Evolutionary conservation across 2,329 filamentous ascomycete species (phyloP).

Genomic region (Proliferodiscus dingleyae): DNA sequence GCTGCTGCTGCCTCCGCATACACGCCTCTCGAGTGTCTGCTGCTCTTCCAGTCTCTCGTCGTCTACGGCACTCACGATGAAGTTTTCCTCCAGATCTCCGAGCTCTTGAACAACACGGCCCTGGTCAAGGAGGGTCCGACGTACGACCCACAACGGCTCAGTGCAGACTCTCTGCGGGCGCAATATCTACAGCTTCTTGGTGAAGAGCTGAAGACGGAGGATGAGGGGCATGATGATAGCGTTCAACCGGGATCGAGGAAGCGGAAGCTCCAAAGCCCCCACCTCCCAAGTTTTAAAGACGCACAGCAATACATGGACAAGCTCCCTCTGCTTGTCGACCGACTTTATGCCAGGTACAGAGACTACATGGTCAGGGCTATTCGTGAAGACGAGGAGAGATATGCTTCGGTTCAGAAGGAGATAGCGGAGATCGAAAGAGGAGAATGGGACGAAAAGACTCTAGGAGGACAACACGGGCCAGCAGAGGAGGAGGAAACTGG

Average conservation of each 20-base stretch:
- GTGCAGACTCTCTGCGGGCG: constrained; percentile 70
- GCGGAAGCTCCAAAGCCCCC: constrained; percentile 66
- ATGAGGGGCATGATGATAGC: constrained; percentile 37
- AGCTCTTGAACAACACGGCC: constrained; percentile 67
- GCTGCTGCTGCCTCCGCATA: constrained; percentile 60
- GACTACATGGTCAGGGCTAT: constrained; percentile 66
- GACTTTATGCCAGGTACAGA: constrained; percentile 71
- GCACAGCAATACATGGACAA: constrained; percentile 59
- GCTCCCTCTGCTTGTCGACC: constrained; percentile 65
- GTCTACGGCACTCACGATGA: constrained; percentile 59
- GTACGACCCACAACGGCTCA: constrained; percentile 71
- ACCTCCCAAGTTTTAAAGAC: constrained; percentile 60
- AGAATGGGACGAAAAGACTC: constrained; percentile 42
- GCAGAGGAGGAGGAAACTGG: constrained; percentile 15
- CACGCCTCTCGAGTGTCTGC: constrained; percentile 79
- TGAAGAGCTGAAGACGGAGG: constrained; percentile 61
- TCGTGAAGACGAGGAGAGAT: constrained; percentile 65
- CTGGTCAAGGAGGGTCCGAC: constrained; percentile 64
- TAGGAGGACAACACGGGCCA: constrained; percentile 20
- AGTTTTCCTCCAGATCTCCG: constrained; percentile 68
- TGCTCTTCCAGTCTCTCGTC: constrained; percentile 77
- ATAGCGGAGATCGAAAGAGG: constrained; percentile 63
- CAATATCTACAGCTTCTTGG: constrained; percentile 72
- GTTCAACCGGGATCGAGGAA: constrained; percentile 58
- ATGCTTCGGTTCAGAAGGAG: constrained; percentile 60